phyloP scores from a whole-genome alignment of 1,139 yeast genomes.

The Scheffersomyces illinoinensis region DNA sequence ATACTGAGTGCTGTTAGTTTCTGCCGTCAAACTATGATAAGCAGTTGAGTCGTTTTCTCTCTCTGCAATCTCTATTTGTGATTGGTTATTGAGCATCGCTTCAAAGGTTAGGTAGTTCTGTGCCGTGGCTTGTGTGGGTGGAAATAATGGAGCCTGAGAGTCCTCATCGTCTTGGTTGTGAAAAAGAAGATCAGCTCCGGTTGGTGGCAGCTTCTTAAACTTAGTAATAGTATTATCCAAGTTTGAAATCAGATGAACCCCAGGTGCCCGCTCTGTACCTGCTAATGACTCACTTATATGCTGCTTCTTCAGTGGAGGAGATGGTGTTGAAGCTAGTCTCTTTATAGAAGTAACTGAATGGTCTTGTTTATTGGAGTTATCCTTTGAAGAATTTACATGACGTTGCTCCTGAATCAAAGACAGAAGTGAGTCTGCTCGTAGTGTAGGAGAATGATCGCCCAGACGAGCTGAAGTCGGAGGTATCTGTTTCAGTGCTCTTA shows the following conservation, averaged over 20 bases:
- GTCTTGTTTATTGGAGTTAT: background rate
- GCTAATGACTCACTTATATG: background rate
- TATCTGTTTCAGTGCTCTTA: background rate
- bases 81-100: background rate
- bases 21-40: no score
- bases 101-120: background rate
- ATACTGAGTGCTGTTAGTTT: background rate
- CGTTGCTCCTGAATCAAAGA: background rate
- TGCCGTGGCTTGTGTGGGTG: background rate
- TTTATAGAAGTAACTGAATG: background rate
- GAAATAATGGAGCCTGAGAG: conserved; percentile 1
- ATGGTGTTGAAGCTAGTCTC: background rate
- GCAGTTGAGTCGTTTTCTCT: background rate
- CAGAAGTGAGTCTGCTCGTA: background rate
- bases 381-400: background rate
- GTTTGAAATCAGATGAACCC: background rate
- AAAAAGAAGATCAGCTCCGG: conserved; percentile 4
- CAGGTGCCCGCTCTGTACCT: background rate
- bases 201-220: background rate
- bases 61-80: background rate
- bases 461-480: background rate
- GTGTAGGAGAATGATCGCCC: background rate
- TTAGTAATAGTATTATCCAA: background rate
- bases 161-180: background rate
- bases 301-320: background rate